Percentiles rank a stretch among this genome's conserved stretches.
These are phyloP conservation scores for Backusella liffmaniae DNA, from an alignment of 192 early-diverging fungal species.

Conservation along the genomic window DNA sequence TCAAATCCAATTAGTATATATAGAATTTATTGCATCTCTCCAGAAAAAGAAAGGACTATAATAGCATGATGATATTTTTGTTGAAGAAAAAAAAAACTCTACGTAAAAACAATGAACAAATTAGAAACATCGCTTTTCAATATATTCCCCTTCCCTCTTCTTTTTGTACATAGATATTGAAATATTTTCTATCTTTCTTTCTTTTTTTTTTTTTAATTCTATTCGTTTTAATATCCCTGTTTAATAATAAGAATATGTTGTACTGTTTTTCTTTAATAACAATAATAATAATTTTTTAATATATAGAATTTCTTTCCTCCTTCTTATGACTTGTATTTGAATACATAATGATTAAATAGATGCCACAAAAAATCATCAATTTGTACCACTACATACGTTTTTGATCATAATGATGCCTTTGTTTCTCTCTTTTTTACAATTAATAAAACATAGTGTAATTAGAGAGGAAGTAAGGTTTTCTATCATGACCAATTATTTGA, in stretches of 20 bases:
- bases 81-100: neutral
- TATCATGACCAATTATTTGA: neutral
- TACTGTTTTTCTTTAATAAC: neutral
- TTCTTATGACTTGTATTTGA: neutral
- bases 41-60: neutral
- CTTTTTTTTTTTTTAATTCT: neutral
- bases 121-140: neutral
- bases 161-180: constrained; percentile 2
- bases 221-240: neutral
- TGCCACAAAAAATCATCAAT: neutral
- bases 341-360: neutral
- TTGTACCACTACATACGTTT: neutral
- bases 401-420: neutral
- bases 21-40: neutral
- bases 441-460: neutral
- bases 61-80: neutral
- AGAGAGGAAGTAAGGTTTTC: neutral
- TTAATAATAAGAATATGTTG: neutral
- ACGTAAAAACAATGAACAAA: neutral
- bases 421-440: neutral
- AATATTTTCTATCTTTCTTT: neutral
- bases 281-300: neutral
- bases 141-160: neutral
- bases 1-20: neutral
- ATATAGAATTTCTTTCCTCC: neutral